Evolutionary conservation across 495 filamentous ascomycete genomes (phyloP).

Genomic region (Penicillium salamii): DNA sequence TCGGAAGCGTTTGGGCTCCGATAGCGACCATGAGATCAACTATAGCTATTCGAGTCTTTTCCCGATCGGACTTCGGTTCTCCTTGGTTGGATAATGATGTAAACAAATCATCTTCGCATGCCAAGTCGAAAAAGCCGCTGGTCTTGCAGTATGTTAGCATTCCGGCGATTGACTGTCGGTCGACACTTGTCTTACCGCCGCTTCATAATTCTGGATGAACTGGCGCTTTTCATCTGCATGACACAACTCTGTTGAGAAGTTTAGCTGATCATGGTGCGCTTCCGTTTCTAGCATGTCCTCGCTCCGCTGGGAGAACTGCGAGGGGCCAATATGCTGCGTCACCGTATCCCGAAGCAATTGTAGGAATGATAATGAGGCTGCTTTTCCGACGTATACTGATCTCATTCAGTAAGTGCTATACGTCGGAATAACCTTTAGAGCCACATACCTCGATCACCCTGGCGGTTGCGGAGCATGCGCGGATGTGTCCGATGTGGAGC

Average conservation of each 20-base stretch:
- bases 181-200: slow-evolving; percentile 23
- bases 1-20: slow-evolving; percentile 37
- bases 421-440: background rate
- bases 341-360: slow-evolving; percentile 42
- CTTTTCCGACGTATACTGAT: slow-evolving; percentile 40
- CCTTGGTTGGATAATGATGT: slow-evolving; percentile 1
- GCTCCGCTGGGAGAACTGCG: slow-evolving; percentile 39
- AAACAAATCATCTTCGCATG: slow-evolving; percentile 10
- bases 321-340: slow-evolving; percentile 42
- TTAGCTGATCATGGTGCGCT: slow-evolving; percentile 27
- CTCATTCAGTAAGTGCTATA: background rate
- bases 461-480: slow-evolving; percentile 37
- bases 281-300: slow-evolving; percentile 45
- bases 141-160: slow-evolving; percentile 19
- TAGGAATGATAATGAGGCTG: slow-evolving; percentile 41
- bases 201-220: slow-evolving; percentile 28
- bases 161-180: background rate
- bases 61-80: slow-evolving; percentile 15
- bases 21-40: slow-evolving; percentile 41
- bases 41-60: slow-evolving; percentile 28
- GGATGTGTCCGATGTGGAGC: slow-evolving; percentile 37
- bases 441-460: slow-evolving; percentile 34
- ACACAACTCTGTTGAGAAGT: slow-evolving; percentile 23
- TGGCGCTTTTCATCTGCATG: slow-evolving; percentile 18
- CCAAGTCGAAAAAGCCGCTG: slow-evolving; percentile 31